phyloP scores from a whole-genome alignment of 2,329 filamentous ascomycete genomes.

The Aspergillus sp. region DNA sequence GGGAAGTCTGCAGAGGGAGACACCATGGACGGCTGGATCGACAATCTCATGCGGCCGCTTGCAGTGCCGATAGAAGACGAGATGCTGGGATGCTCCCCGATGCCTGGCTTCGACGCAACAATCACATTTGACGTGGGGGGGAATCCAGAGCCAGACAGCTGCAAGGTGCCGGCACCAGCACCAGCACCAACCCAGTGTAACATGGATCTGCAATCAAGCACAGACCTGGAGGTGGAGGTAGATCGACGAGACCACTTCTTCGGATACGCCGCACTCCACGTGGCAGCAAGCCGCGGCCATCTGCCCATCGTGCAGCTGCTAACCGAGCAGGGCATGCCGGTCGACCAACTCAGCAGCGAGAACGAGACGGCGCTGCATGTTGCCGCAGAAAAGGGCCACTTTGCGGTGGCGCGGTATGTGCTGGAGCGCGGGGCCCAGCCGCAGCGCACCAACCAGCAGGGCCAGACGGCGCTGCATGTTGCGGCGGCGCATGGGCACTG shows the following conservation, averaged over 20 bases:
- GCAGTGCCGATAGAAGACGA: background rate
- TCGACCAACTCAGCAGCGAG: background rate
- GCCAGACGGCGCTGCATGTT: background rate
- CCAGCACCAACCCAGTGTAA: too few species aligned
- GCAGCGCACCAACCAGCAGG: background rate
- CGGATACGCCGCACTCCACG: background rate
- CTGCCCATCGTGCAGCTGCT: background rate
- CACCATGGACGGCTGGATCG: background rate
- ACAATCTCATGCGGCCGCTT: background rate
- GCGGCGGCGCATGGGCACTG: background rate
- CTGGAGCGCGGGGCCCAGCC: background rate
- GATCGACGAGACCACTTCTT: background rate
- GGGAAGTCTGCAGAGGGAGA: background rate
- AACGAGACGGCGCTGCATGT: background rate
- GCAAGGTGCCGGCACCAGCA: too few species aligned
- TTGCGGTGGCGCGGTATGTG: background rate
- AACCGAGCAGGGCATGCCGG: background rate
- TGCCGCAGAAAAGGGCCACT: background rate
- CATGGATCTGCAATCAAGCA: too few species aligned
- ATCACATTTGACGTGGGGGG: background rate
- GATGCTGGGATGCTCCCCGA: background rate
- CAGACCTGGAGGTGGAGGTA: too few species aligned
- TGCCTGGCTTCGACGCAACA: background rate
- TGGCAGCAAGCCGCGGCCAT: background rate
- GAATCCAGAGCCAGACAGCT: too few species aligned